phyloP scores from a whole-genome alignment of 805 yeast species.

The Candida adriatica region DNA sequence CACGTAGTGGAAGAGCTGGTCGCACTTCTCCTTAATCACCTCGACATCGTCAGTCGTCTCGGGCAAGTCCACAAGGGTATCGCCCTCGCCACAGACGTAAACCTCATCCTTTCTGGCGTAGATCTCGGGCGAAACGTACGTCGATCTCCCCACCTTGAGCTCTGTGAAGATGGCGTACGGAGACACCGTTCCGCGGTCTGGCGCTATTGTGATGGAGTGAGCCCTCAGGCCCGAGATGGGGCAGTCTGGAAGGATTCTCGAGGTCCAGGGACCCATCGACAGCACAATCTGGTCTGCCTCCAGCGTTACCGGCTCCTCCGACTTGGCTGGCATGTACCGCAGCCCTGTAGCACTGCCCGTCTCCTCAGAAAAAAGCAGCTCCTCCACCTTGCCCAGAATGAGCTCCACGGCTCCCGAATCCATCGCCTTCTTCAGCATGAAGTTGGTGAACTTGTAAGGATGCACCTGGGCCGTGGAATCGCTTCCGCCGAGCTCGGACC shows the following conservation, averaged over 20 bases:
- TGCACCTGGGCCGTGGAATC: conserved; percentile 95
- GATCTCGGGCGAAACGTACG: conserved; percentile 85
- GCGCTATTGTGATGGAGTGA: conserved; percentile 88
- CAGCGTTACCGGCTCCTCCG: conserved; percentile 37
- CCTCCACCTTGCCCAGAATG: conserved; percentile 76
- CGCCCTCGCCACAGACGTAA: conserved; percentile 97
- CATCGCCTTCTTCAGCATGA: conserved; percentile 69
- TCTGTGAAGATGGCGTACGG: conserved; percentile 95
- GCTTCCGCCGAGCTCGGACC: conserved; percentile 76
- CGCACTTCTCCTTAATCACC: conserved; percentile 82
- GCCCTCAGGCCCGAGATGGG: conserved; percentile 94
- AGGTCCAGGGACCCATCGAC: conserved; percentile 96
- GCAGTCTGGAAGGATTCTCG: conserved; percentile 82
- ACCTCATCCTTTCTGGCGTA: conserved; percentile 95
- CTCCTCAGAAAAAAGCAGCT: conserved; percentile 53
- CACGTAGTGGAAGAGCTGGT: conserved; percentile 75
- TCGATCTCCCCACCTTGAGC: conserved; percentile 56
- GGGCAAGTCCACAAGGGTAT: conserved; percentile 82
- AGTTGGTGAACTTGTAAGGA: conserved; percentile 90
- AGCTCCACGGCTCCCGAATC: conserved; percentile 80
- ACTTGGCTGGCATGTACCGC: conserved; percentile 39
- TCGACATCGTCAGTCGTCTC: conserved; percentile 92
- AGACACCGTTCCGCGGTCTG: conserved; percentile 68
- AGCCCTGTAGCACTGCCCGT: conserved; percentile 69
- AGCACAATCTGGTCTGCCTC: conserved; percentile 73